These are phyloP conservation scores for Rhodomyrtus tomentosa DNA, from an alignment of 345 rosid species.

Conservation along the genomic window DNA sequence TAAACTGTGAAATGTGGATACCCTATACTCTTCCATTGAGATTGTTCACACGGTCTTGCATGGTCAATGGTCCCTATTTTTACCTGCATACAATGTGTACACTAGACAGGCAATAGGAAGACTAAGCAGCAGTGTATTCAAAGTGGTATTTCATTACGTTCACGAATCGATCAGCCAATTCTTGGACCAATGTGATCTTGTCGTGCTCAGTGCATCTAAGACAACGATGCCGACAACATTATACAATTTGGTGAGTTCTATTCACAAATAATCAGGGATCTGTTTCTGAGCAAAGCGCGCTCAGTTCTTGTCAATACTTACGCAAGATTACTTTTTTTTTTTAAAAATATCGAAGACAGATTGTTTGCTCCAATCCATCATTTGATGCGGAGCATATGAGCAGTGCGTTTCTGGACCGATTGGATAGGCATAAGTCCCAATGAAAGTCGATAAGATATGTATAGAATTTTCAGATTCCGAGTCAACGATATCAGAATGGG, in stretches of 20 bases:
- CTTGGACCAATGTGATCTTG: background rate
- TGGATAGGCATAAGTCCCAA: no score
- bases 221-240: background rate
- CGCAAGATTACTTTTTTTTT: background rate
- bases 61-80: background rate
- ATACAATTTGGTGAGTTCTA: background rate
- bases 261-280: background rate
- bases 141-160: background rate
- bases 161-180: background rate
- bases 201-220: background rate
- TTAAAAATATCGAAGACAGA: background rate
- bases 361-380: background rate
- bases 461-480: no score
- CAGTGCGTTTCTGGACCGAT: no score
- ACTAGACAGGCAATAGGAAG: background rate
- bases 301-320: background rate
- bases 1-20: background rate
- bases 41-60: background rate
- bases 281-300: background rate
- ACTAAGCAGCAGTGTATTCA: background rate
- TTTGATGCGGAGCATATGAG: no score
- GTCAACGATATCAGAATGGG: no score
- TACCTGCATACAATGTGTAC: background rate
- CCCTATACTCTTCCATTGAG: background rate
- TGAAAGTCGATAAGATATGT: no score